Evolutionary conservation across 257 asterid genomes (phyloP), one percentile per base, ranked within the genome.

Genomic region (Salvia miltiorrhiza): DNA sequence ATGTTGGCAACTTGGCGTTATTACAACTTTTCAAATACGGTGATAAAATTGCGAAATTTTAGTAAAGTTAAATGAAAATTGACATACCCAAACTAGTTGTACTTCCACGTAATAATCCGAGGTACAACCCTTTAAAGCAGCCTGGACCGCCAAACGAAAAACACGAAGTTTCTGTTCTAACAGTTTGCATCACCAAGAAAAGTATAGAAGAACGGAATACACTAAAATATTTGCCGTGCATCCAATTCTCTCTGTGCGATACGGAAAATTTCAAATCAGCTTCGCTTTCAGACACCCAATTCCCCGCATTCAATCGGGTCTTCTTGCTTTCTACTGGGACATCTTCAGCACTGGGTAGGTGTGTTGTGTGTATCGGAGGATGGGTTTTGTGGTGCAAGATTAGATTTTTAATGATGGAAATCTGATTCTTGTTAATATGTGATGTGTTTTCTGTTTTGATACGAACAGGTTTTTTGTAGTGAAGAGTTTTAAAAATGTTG

Each of bases 401-500:
- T 73, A 55, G 73, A 80, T 81, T 73, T 76, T 43, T 24, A n/a
- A 11, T 47, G 49, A 2, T 52, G 70, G 50, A 2, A 41, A 63
- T 68, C 52, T 73, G 62, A 67, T 20, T 71, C 61, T 6, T 37
- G 10, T 72, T 16, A 23, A 4, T 26, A 2, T 68, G 3, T 72
- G 35, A 39, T 73, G 21, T 33, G 1, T 64, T 30, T 10, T 53
- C 14, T 75, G 40, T 64, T 24, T 77, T 61, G 61, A 48, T 57
- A 66, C 58, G 23, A 57, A 61, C 52, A 74, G 76, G 84, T 65
- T 17, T n/a, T 60, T 77, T 54, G 69, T 14, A 10, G 24, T 7
- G 14, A 17, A 65, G 54, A 44, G 76, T 66, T 43, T 32, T 33
- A 56, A 83, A n/a, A 8, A 78, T 88, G 96, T 75, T 81, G 63